Base-by-base conservation (phyloP, 495 filamentous ascomycete species). In the Aspergillus coremiiformis region DNA sequence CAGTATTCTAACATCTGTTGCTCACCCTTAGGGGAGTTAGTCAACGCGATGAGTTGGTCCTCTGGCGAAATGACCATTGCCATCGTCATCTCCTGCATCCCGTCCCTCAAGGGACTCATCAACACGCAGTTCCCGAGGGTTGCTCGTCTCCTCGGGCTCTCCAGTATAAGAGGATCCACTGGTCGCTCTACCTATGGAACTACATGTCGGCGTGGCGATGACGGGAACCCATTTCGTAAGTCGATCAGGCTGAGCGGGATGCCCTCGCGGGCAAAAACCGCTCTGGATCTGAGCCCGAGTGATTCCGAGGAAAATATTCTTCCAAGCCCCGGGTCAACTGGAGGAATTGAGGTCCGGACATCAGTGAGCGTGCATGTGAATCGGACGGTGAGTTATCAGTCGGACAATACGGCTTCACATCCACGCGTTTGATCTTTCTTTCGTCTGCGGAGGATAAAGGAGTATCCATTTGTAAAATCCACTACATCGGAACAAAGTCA, bases 11-110 rank as follows among this genome's bases (percentile, higher is more conserved):
- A n/a, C n/a, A 43, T 17, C 3, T 10, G 9, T 20, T 9, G 9
- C 1, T 29, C 12, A 41, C 17, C 9, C 3, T 26, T 23, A 61
- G 58, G 55, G 55, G 44, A 41, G 0, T 19, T 58, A n/a, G 59
- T 58, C 8, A 37, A 61, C 32, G 15, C 59, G 9, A 30, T 55
- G 37, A 58, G 55, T 37, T 61, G 59, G 55, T 61, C 59, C 14
- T 61, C 39, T 17, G 55, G 53, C 10, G 59, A 61, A 49, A 32
- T 58, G 33, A 55, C 24, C 1, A 48, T 61, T 29, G 59, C 51
- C 10, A 44, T 61, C 33, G 57, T 57, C 22, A 61, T 61, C 30
- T 51, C 58, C 0, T 57, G 54, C 44, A 37, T 61, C 14, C 58
- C 58, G 3, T 57, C 50, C 1, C 57, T 61, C 46, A 61, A 61